Conservation (phyloP, 1,284 basidiomycete species). For the Naganishia sp. region DNA sequence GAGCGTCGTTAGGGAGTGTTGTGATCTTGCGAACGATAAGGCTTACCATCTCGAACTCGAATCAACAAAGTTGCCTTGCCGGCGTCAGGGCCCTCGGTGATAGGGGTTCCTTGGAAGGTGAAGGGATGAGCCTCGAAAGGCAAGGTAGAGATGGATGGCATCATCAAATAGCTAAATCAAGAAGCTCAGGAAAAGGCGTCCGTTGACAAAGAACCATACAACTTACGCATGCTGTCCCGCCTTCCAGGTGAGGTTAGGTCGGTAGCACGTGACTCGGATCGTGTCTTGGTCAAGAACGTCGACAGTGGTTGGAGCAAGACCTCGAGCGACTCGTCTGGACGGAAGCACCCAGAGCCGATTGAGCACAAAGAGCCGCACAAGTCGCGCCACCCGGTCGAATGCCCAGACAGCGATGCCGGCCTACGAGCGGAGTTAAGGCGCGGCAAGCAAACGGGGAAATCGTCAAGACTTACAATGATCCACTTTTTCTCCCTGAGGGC, state of each 20-base stretch:
- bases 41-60: slow-evolving; percentile 44
- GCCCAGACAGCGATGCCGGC: slow-evolving; percentile 51
- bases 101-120: slow-evolving; percentile 38
- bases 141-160: slow-evolving; percentile 42
- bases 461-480: slow-evolving; percentile 11
- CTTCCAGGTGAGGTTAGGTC: slow-evolving; percentile 58
- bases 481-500: slow-evolving; percentile 21
- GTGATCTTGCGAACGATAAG: neutral
- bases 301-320: slow-evolving; percentile 48
- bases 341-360: slow-evolving; percentile 57
- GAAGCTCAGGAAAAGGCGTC: too few species aligned
- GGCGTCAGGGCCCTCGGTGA: slow-evolving; percentile 28
- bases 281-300: slow-evolving; percentile 58
- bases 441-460: neutral
- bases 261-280: slow-evolving; percentile 58
- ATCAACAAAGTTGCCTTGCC: slow-evolving; percentile 43
- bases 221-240: slow-evolving; percentile 61
- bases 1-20: neutral
- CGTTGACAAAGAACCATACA: too few species aligned
- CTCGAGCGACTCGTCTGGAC: slow-evolving; percentile 43
- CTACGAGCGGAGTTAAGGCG: slow-evolving; percentile 28
- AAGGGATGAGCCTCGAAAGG: slow-evolving; percentile 52
- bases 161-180: slow-evolving; percentile 42
- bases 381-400: slow-evolving; percentile 63
- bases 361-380: slow-evolving; percentile 58